Percentiles rank a stretch among this genome's conserved stretches.
Conservation (phyloP, 176 grass and related monocot genomes). For the Poa annua region DNA sequence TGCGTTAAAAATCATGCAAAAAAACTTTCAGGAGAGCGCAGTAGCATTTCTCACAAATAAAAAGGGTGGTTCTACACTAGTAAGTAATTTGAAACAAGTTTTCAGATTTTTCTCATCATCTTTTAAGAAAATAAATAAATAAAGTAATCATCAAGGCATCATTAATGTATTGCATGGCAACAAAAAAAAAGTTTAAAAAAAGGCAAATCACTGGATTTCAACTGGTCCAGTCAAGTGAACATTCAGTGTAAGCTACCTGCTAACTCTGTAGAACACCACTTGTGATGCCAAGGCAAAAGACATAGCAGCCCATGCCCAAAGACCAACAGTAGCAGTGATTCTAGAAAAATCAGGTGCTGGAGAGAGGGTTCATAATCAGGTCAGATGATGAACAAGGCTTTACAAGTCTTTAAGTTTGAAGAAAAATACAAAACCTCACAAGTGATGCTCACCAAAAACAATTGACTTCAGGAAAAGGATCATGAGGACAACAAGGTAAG, state of each 20-base stretch:
- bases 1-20: too few relatives aligned
- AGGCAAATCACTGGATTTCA: slow-evolving; percentile 19
- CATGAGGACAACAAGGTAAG: slow-evolving; percentile 56
- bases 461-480: slow-evolving; percentile 87
- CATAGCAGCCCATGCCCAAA: slow-evolving; percentile 84
- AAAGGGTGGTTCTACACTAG: neutral
- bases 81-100: neutral
- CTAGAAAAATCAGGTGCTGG: slow-evolving; percentile 78
- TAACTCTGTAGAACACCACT: slow-evolving; percentile 88
- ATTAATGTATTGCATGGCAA: slow-evolving; percentile 10
- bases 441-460: slow-evolving; percentile 65
- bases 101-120: slow-evolving; percentile 8
- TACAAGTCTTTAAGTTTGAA: slow-evolving; percentile 27
- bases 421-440: slow-evolving; percentile 22
- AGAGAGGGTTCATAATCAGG: slow-evolving; percentile 47
- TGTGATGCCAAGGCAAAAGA: slow-evolving; percentile 79
- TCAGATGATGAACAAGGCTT: slow-evolving; percentile 35
- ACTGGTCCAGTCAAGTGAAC: slow-evolving; percentile 33
- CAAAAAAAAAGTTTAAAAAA: neutral
- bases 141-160: neutral
- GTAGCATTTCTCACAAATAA: too few relatives aligned
- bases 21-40: too few relatives aligned
- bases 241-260: slow-evolving; percentile 61
- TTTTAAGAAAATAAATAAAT: slow-evolving; percentile 21
- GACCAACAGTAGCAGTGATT: slow-evolving; percentile 69